phyloP scores from a whole-genome alignment of 352 stramenopile genomes.

The Phytophthora sp. region DNA sequence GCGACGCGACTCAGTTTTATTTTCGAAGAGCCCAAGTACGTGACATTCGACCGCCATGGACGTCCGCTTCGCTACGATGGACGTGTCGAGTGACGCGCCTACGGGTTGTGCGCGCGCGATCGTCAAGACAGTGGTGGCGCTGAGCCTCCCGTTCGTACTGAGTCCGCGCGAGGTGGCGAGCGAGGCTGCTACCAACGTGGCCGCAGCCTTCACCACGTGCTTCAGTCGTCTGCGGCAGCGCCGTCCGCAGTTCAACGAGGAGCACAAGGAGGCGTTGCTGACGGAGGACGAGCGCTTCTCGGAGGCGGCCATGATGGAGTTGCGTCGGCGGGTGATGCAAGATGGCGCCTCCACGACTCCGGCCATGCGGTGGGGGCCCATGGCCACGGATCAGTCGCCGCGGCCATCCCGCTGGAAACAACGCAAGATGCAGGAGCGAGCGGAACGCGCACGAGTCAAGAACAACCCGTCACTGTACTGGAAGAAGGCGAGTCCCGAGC shows the following conservation, averaged over 20 bases:
- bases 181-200: conserved; percentile 36
- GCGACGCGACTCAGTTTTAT: conserved; percentile 23
- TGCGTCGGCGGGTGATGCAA: conserved; percentile 70
- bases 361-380: conserved; percentile 24
- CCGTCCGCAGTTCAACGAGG: conserved; percentile 70
- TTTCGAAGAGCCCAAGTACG: conserved; percentile 22
- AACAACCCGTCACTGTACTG: conserved; percentile 14
- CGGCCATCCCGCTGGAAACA: conserved; percentile 47
- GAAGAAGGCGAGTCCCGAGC: conserved; percentile 27
- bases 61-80: conserved; percentile 47
- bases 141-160: conserved; percentile 35
- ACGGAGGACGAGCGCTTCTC: conserved; percentile 55
- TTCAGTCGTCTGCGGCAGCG: conserved; percentile 53
- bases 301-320: conserved; percentile 70
- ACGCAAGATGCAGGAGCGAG: conserved; percentile 45
- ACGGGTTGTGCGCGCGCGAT: conserved; percentile 32
- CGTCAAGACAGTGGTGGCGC: conserved; percentile 31
- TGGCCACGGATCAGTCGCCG: conserved; percentile 36
- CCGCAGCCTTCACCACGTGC: conserved; percentile 41
- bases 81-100: conserved; percentile 13
- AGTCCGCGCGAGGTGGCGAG: conserved; percentile 43
- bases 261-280: conserved; percentile 73
- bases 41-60: conserved; percentile 20
- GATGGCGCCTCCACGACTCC: conserved; percentile 25
- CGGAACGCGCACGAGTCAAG: conserved; percentile 32